These are phyloP conservation scores for Aspergillus glaucus DNA, from an alignment of 2,329 filamentous ascomycete species.

Conservation along the genomic window DNA sequence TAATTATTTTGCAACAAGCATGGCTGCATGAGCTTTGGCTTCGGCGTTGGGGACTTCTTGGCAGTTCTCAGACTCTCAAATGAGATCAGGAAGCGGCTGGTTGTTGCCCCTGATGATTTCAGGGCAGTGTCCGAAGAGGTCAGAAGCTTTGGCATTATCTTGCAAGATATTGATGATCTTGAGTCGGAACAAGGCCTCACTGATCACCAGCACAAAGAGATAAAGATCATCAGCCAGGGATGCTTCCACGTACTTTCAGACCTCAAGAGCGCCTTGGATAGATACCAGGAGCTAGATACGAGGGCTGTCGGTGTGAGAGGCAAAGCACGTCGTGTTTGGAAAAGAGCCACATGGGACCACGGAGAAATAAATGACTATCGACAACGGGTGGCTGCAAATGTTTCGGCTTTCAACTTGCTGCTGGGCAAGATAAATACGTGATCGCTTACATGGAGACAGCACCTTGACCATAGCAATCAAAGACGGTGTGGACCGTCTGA, in stretches of 20 bases:
- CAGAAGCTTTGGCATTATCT: not conserved
- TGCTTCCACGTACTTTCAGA: not conserved
- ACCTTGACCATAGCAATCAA: too few species aligned
- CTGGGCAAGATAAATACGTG: not conserved
- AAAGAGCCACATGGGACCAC: slow-evolving; percentile 1
- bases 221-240: not conserved
- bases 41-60: slow-evolving; percentile 1
- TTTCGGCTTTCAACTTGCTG: slow-evolving; percentile 1
- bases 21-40: slow-evolving; percentile 6
- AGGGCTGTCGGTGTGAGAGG: not conserved
- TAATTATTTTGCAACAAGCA: not conserved
- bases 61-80: not conserved
- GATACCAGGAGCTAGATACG: not conserved
- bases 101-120: not conserved
- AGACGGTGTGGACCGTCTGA: too few species aligned
- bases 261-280: not conserved
- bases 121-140: not conserved
- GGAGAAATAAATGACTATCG: not conserved
- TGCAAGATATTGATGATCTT: not conserved
- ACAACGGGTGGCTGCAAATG: not conserved
- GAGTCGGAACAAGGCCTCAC: not conserved
- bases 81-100: slow-evolving; percentile 1
- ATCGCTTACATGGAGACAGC: too few species aligned
- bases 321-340: not conserved
- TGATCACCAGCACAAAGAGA: not conserved